Base-by-base conservation (phyloP, 805 yeast genomes). In the Priceomyces medius region DNA sequence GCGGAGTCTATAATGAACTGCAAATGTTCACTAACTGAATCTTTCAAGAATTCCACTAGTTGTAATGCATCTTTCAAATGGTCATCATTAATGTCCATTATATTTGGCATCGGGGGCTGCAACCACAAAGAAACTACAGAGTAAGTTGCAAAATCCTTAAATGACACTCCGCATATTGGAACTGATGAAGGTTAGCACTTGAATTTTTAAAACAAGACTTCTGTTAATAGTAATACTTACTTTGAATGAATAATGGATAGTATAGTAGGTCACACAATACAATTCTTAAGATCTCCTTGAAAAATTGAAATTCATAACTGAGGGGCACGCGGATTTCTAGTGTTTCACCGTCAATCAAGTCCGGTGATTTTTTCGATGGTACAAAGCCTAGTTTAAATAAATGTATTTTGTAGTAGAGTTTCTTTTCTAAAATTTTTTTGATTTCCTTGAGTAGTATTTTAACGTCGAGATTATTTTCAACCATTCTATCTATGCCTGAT, bases 61-160 rank as follows among this genome's bases (percentile, higher is more conserved):
- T 32, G 13, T 19, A 44, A 34, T 4, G 40, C 19, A 26, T 37
- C 38, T 13, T 37, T 31, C n/a, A 38, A 21, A 10, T 20, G 26
- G 18, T 34, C 33, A 10, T 28, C 35, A 19, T 40, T 32, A 1
- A 26, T 38, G n/a, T 36, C 35, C 12, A 18, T 14, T 5, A 16
- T 23, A 10, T 18, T 37, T 16, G 20, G 23, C 17, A 17, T 13
- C 4, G 40, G 41, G 1, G 51, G 50, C 21, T 52, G 44, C 1
- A 52, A 20, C 53, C 55, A 50, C n/a, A 52, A 13, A 3, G 58
- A 52, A 9, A 49, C 24, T 4, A 47, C 40, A 12, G 50, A 43
- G 27, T 50, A 50, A 8, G 40, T 35, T 3, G 38, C 4, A 16
- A 36, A 40, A 8, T 29, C 35, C 20, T 49, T 54, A 3, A 43